Base-by-base conservation (phyloP, 441 rosid genomes). In the Pelargonium citronellum region DNA sequence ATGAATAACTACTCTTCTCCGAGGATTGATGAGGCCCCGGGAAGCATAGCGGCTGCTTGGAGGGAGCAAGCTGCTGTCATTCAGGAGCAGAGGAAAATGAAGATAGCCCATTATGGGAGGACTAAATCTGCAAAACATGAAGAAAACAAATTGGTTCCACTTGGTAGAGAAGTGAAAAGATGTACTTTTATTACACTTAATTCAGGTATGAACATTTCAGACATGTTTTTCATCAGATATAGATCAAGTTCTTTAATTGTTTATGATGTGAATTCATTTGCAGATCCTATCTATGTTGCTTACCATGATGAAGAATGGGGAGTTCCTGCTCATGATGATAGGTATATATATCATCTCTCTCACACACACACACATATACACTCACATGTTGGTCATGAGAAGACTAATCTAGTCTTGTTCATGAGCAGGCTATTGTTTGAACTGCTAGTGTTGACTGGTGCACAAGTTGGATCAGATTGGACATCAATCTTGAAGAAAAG, bases 391-490 rank as follows among this genome's bases (percentile, higher is more conserved):
- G 53, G 13, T 30, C 63, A 43, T 0, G n/a, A 12, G 0, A 3
- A 12, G 57, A 57, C 15, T 34, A 19, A 71, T 11, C 16, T 27
- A 16, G 57, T 67, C 57, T 46, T 67, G 41, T 58, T 22, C 24
- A 1, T 39, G 39, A 70, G 46, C 89, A 90, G 96, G 80, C 69
- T 70, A 81, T 75, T 92, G 60, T 85, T 90, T 55, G 98, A 92
- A 76, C 71, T 92, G 81, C 83, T 92, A 41, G 89, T 84, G 19
- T 79, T 92, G 39, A 86, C 89, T 17, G 89, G 93, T 12, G 91
- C 95, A 64, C 95, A 90, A 73, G 96, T 90, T 51, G 98, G 96
- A n/a, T 90, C 92, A n/a, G 93, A 90, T 60, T 92, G 98, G 98
- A 83, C 88, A 15, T 89, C 95, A 71, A 87, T 90, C 74, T 77